These are phyloP conservation scores for Saccharomycopsis capsularis DNA, from an alignment of 805 yeast species.

Conservation along the genomic window DNA sequence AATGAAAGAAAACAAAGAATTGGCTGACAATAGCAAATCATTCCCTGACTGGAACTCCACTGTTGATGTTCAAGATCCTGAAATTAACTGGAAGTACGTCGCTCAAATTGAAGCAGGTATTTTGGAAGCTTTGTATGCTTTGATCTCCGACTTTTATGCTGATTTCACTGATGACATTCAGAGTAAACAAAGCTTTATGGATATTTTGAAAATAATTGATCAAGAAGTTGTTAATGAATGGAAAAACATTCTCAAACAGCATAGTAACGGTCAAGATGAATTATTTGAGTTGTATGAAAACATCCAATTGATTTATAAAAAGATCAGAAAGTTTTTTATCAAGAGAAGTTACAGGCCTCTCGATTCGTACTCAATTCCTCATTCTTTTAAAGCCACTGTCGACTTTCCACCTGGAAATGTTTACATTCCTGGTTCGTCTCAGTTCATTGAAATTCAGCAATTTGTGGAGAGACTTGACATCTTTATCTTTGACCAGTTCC, in stretches of 20 bases:
- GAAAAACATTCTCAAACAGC: conserved; percentile 34
- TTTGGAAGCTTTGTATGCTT: conserved; percentile 62
- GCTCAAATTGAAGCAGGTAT: conserved; percentile 78
- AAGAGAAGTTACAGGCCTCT: conserved; percentile 65
- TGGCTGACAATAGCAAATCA: conserved; percentile 27
- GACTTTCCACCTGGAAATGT: conserved; percentile 43
- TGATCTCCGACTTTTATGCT: conserved; percentile 65
- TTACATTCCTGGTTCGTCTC: conserved; percentile 30
- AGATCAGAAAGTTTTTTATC: conserved; percentile 60
- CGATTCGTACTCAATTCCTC: conserved; percentile 31
- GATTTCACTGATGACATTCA: conserved; percentile 66
- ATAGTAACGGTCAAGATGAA: conserved; percentile 25
- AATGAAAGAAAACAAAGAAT: conserved; percentile 25
- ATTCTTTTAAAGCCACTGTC: conserved; percentile 38
- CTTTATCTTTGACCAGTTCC: conserved; percentile 50
- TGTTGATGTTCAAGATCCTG: conserved; percentile 33
- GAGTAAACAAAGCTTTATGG: conserved; percentile 54
- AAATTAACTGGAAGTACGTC: conserved; percentile 57
- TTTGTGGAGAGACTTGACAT: conserved; percentile 61
- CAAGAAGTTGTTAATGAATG: conserved; percentile 51
- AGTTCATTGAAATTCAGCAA: conserved; percentile 42
- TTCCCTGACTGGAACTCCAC: conserved; percentile 57
- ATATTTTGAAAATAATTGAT: conserved; percentile 60
- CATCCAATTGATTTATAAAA: conserved; percentile 45
- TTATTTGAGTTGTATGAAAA: conserved; percentile 27